Base-by-base conservation (phyloP, 148 eudicot genomes). In the Oxyria digyna region DNA sequence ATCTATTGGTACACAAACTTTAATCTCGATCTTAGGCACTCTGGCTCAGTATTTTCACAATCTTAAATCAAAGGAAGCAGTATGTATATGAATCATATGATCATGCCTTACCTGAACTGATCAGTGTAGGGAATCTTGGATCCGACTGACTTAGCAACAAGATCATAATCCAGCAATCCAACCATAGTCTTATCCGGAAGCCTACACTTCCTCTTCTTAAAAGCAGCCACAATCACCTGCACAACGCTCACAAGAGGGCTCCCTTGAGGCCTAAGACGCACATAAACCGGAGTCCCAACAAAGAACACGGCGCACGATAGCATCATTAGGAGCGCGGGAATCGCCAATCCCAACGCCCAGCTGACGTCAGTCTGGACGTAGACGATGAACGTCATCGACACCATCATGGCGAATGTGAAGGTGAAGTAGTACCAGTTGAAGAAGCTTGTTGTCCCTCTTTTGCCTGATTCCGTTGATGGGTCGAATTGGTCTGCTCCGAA, bases 381-480 rank as follows among this genome's bases (percentile, higher is more conserved):
- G 11, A 87, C 88, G 4, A 87, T 82, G 23, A 82, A 13, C 0
- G 91, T 87, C 32, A 82, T n/a, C 0, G 91, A 82, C 3, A 84
- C 54, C 85, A 87, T 82, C 55, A 80, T 13, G 2, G 88, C 83
- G 69, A 82, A 84, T 3, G 91, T 87, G 45, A 74, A 77, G 43
- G 86, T 84, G 86, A 87, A 82, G 69, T 76, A 82, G 75, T 81
- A 85, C 91, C 91, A 84, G 35, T 82, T 87, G 79, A 87, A 87
- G 80, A 84, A 87, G 65, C 86, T 82, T 32, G 42, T 77, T 15
- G 82, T 76, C n/a, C 85, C 88, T 0, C 81, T 78, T 59, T 81
- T 87, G 14, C 88, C 88, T 0, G 85, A 82, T 7, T 80, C 87
- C 1, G 87, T 87, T 5, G 73, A 42, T 11, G 87, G 88, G 70